Percentiles rank a stretch among this genome's conserved stretches.
Conservation (phyloP, 345 rosid species). For the Nephelium lappaceum region DNA sequence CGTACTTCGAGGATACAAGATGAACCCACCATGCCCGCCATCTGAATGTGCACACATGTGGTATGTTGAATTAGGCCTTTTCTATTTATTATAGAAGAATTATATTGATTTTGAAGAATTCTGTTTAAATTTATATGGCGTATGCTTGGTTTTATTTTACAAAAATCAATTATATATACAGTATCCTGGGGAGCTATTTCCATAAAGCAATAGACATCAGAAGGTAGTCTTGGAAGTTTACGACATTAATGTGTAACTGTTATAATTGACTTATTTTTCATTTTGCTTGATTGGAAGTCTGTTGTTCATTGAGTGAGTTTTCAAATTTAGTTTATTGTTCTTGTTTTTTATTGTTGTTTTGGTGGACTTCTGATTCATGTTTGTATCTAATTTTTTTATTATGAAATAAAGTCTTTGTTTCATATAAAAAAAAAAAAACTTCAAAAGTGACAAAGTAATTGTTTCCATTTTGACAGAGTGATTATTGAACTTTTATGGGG, state of each 20-base stretch:
- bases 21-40: constrained; percentile 96
- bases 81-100: neutral
- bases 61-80: constrained; percentile 43
- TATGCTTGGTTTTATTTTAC: neutral
- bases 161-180: neutral
- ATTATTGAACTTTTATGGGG: neutral
- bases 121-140: neutral
- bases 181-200: neutral
- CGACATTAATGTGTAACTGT: neutral
- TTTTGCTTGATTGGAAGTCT: too few relatives aligned
- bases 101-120: neutral
- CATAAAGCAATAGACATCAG: neutral
- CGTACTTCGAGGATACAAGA: constrained; percentile 86
- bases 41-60: constrained; percentile 99
- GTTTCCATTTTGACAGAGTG: neutral
- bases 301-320: neutral
- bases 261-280: neutral
- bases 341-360: too few relatives aligned
- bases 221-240: neutral
- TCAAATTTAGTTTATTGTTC: too few relatives aligned
- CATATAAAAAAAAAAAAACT: too few relatives aligned
- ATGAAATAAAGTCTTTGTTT: too few relatives aligned
- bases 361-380: too few relatives aligned
- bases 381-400: too few relatives aligned
- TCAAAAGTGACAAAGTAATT: neutral